These are phyloP conservation scores for Blastomyces gilchristii DNA, from an alignment of 2,329 filamentous ascomycete species.

Conservation along the genomic window DNA sequence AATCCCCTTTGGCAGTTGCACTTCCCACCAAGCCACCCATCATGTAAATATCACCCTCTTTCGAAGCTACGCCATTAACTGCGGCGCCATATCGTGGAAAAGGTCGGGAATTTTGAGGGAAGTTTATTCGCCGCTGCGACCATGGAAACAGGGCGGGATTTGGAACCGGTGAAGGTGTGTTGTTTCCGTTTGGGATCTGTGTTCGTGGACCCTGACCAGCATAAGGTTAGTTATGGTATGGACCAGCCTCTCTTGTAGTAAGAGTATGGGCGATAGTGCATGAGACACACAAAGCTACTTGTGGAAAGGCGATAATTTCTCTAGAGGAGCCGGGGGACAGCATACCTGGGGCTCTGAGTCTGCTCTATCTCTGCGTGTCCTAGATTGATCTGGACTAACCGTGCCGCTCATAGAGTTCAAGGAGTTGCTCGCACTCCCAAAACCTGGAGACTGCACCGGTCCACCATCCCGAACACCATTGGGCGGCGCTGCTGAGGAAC, in stretches of 20 bases:
- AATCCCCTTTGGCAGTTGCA: conserved; percentile 87
- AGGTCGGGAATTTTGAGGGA: conserved; percentile 71
- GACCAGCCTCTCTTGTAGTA: not conserved
- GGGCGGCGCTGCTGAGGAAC: conserved; percentile 34
- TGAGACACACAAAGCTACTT: not conserved
- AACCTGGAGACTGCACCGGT: conserved; percentile 49
- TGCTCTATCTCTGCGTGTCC: conserved; percentile 46
- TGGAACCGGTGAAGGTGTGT: conserved; percentile 34
- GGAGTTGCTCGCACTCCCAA: conserved; percentile 53
- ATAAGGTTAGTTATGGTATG: not conserved
- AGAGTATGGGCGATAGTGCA: not conserved
- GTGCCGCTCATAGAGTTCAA: conserved; percentile 59
- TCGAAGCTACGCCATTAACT: conserved; percentile 83
- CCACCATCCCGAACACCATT: conserved; percentile 38
- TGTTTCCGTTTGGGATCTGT: conserved; percentile 44
- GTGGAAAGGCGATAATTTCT: not conserved
- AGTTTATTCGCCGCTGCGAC: conserved; percentile 82
- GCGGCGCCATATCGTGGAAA: conserved; percentile 96
- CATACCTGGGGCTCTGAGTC: conserved; percentile 48
- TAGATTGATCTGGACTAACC: conserved; percentile 56
- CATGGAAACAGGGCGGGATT: conserved; percentile 87
- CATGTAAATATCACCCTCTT: conserved; percentile 93
- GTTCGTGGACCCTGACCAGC: conserved; percentile 23
- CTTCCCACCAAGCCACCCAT: conserved; percentile 96
- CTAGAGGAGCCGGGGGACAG: conserved; percentile 13